phyloP scores from a whole-genome alignment of 2,329 filamentous ascomycete genomes.

The Botrytis fabae region DNA sequence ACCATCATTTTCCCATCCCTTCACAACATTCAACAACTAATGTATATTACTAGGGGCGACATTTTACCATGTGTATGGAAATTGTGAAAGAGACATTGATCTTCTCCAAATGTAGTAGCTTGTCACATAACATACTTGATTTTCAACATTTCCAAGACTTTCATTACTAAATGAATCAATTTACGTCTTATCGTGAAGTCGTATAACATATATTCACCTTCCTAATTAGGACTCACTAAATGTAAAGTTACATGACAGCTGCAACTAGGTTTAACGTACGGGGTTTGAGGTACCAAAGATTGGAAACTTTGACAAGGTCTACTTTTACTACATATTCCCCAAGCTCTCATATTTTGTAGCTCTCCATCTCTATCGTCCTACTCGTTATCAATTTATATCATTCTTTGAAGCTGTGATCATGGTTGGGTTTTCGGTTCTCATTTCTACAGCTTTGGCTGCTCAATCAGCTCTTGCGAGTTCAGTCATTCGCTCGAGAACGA shows the following conservation, averaged over 20 bases:
- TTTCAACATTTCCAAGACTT: slow-evolving; percentile 1
- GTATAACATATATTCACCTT: slow-evolving; percentile 18
- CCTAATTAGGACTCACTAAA: not conserved
- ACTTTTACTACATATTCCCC: not conserved
- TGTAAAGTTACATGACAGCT: slow-evolving; percentile 10
- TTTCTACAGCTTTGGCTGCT: slow-evolving; percentile 24
- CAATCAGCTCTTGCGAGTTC: slow-evolving; percentile 18
- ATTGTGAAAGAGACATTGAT: not conserved
- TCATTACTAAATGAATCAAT: slow-evolving; percentile 3
- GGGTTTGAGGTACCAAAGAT: not conserved
- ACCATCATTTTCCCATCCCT: slow-evolving; percentile 2
- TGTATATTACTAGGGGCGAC: not conserved
- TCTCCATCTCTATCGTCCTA: not conserved
- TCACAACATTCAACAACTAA: not conserved
- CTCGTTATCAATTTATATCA: not conserved
- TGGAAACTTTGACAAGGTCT: not conserved
- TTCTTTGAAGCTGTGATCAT: slow-evolving; percentile 18
- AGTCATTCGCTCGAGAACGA: slow-evolving; percentile 23
- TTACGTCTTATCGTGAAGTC: slow-evolving; percentile 20
- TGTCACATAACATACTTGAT: not conserved
- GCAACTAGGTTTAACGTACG: not conserved
- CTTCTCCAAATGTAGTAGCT: not conserved
- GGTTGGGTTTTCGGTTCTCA: slow-evolving; percentile 18
- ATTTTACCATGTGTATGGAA: not conserved
- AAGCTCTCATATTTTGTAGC: not conserved